phyloP scores from a whole-genome alignment of 1,284 basidiomycete genomes.

The Tilletiopsis washingtonensis region DNA sequence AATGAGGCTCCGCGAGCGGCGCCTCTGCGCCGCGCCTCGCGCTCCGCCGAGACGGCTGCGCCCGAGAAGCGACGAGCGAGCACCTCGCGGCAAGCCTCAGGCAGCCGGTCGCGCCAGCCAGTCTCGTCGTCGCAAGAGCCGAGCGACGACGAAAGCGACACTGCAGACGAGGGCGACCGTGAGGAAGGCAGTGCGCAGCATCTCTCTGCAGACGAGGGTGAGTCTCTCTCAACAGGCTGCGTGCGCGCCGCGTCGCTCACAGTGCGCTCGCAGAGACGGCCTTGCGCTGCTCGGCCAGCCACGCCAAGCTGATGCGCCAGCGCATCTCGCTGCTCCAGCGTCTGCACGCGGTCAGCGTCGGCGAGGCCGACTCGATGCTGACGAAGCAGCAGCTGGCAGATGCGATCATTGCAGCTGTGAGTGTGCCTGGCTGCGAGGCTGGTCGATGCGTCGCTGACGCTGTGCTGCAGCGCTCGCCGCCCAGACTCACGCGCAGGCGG shows the following conservation, averaged over 20 bases:
- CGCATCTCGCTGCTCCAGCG: neutral
- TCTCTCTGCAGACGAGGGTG: neutral
- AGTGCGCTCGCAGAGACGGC: neutral
- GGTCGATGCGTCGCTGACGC: neutral
- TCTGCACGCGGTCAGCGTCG: neutral
- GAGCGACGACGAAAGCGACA: constrained; percentile 1
- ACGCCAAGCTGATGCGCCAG: neutral
- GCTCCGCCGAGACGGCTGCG: neutral
- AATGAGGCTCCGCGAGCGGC: too few species aligned
- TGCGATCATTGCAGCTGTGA: neutral
- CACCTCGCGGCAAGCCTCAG: neutral
- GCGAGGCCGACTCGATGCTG: neutral
- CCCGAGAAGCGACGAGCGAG: neutral
- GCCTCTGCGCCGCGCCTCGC: too few species aligned
- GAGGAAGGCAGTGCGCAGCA: neutral
- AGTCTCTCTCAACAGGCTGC: neutral
- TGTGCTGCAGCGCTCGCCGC: too few species aligned
- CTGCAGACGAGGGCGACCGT: neutral
- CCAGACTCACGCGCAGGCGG: neutral
- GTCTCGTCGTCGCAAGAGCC: neutral
- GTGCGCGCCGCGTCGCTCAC: neutral
- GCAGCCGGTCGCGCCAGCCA: neutral
- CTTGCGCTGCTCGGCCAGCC: neutral
- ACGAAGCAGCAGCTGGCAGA: neutral
- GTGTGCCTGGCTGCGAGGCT: neutral